Evolutionary conservation across 352 stramenopile genomes (phyloP), one percentile per base, ranked within the genome.

Genomic region (Phytopythium ostracodes): DNA sequence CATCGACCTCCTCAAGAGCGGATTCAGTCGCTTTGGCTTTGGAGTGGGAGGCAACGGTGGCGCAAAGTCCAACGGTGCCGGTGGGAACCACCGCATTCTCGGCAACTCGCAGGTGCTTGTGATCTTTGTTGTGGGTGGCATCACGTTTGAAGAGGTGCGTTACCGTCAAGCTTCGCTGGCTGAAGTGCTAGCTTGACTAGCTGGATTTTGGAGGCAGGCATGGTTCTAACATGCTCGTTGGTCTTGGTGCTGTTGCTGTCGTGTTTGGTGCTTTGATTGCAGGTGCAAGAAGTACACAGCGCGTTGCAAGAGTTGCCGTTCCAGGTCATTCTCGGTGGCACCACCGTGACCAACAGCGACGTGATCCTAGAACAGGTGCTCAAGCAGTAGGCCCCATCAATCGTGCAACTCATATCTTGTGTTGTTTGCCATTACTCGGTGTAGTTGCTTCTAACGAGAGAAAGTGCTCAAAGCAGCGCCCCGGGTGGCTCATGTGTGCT

Each of bases 11-110:
- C 72, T 93, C 5, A 91, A 88, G 60, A 91, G 81, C n/a, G 84
- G 84, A 4, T 88, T 93, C 51, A 93, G 81, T 68, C 83, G 84
- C 29, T 91, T 93, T 62, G 84, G 84, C 2, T 89, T 93, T 65
- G 76, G 71, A 15, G 62, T 70, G 18, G 60, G 61, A 42, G 59
- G 59, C 49, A 72, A 55, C 47, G 70, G 56, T 31, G 59, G 49
- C 17, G 58, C 62, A 35, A 42, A 47, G 42, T 25, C 63, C 0
- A n/a, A n/a, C n/a, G n/a, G n/a, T n/a, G n/a, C 29, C 29, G 65
- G 60, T 15, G 69, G 56, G 18, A 60, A 53, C 4, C 70, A 57
- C 49, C 68, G 68, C 40, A 20, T 84, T 24, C 27, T 89, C 43
- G 71, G 68, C 24, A 62, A 80, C 15, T 74, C 77, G 2, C 69